Percentiles rank a stretch among this genome's conserved stretches.
phyloP scores from a whole-genome alignment of 306 rosid species.

The Nissolia schottii region DNA sequence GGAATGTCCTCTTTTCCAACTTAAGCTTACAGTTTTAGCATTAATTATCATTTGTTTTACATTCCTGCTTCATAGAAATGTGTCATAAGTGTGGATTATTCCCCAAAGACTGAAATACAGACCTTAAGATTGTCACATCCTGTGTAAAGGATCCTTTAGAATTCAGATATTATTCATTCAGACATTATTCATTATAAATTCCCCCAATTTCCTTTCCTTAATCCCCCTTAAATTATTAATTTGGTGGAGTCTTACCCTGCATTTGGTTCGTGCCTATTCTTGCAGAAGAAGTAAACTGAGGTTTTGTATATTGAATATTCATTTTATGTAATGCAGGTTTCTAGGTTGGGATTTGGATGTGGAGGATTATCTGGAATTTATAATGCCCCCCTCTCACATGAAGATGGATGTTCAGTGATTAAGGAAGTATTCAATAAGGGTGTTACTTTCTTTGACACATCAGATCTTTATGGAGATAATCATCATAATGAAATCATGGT shows the following conservation, averaged over 20 bases:
- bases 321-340: constrained; percentile 47
- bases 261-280: not conserved
- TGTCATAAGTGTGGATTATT: not conserved
- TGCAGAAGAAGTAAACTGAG: not conserved
- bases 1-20: not conserved
- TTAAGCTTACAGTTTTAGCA: not conserved
- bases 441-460: constrained; percentile 67
- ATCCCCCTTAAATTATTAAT: not conserved
- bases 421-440: constrained; percentile 63
- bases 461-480: constrained; percentile 55
- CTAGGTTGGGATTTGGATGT: constrained; percentile 87
- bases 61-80: not conserved
- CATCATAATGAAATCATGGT: constrained; percentile 71
- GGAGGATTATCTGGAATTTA: constrained; percentile 63
- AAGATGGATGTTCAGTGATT: constrained; percentile 58
- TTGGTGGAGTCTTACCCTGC: not conserved
- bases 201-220: no score
- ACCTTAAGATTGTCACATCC: not conserved
- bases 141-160: not conserved
- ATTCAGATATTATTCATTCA: not conserved
- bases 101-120: not conserved
- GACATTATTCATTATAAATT: no score
- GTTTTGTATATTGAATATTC: not conserved
- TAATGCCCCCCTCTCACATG: constrained; percentile 61
- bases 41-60: not conserved